These are phyloP conservation scores for Pisolithus sp. DNA, from an alignment of 768 basidiomycete species.

Conservation along the genomic window DNA sequence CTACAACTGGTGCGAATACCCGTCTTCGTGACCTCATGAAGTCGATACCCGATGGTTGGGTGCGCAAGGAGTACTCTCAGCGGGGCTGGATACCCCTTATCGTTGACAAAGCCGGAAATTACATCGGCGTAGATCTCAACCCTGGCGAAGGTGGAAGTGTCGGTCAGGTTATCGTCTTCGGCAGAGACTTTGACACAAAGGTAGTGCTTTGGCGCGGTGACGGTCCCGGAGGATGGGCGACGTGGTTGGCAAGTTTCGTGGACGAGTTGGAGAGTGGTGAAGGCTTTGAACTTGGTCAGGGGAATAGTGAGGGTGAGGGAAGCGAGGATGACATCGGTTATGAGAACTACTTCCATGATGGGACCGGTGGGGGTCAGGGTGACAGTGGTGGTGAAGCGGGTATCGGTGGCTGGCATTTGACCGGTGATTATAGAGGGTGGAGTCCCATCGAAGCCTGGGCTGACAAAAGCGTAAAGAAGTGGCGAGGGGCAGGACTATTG, in stretches of 20 bases:
- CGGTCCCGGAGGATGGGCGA: constrained; percentile 88
- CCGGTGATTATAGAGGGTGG: constrained; percentile 89
- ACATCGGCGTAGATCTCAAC: constrained; percentile 91
- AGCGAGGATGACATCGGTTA: constrained; percentile 85
- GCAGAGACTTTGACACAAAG: constrained; percentile 98
- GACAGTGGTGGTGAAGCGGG: constrained; percentile 75
- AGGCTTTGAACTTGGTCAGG: constrained; percentile 70
- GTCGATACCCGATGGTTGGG: constrained; percentile 85
- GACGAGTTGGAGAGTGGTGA: constrained; percentile 91
- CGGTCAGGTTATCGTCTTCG: constrained; percentile 97
- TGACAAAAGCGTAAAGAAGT: constrained; percentile 79
- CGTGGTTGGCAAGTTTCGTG: constrained; percentile 85
- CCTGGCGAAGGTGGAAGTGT: constrained; percentile 67
- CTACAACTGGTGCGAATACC: constrained; percentile 73
- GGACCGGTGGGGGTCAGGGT: constrained; percentile 67
- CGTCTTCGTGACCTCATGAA: constrained; percentile 72
- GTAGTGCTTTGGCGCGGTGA: constrained; percentile 93
- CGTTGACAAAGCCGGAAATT: constrained; percentile 91
- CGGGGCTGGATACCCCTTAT: constrained; percentile 96
- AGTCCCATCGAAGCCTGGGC: constrained; percentile 90
- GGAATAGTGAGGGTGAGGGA: constrained; percentile 53
- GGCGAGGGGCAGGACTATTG: constrained; percentile 76
- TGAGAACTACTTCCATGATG: constrained; percentile 81
- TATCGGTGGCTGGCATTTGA: constrained; percentile 62
- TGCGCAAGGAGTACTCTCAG: constrained; percentile 84